Evolutionary conservation across 805 yeast genomes (phyloP).

Genomic region (Cyberlindnera samutprakarnensis): DNA sequence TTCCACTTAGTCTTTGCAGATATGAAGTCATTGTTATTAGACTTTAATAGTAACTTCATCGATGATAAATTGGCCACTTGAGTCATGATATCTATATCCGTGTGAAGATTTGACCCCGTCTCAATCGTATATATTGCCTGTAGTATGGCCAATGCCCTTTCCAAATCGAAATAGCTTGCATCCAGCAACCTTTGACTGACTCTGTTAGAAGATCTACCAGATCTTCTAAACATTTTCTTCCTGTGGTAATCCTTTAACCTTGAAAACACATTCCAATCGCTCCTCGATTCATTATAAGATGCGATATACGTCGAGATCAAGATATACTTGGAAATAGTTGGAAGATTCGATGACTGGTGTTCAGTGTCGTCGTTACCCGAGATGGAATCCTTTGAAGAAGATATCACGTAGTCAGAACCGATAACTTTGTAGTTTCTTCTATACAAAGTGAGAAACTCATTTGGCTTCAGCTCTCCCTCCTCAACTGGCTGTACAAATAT

Average conservation of each 20-base stretch:
- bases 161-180: conserved; percentile 71
- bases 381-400: conserved; percentile 7
- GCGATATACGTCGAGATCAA: conserved; percentile 79
- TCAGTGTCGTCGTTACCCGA: conserved; percentile 1
- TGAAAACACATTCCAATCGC: conserved; percentile 67
- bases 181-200: conserved; percentile 54
- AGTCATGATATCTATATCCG: conserved; percentile 30
- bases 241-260: conserved; percentile 41
- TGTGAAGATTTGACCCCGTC: conserved; percentile 23
- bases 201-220: conserved; percentile 33
- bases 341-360: conserved; percentile 34
- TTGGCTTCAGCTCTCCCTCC: conserved; percentile 6
- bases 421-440: conserved; percentile 24
- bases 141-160: conserved; percentile 71
- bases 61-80: conserved; percentile 29
- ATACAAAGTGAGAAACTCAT: conserved; percentile 21
- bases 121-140: conserved; percentile 55
- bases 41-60: conserved; percentile 22
- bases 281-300: conserved; percentile 62
- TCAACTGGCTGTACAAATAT: conserved; percentile 15
- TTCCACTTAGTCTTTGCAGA: conserved; percentile 72
- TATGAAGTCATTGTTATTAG: conserved; percentile 42
- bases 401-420: conserved; percentile 26
- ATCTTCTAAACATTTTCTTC: conserved; percentile 29
- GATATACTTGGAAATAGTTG: conserved; percentile 59